Conservation (phyloP, 2,329 filamentous ascomycete species). For the Colletotrichum chlorophyti region DNA sequence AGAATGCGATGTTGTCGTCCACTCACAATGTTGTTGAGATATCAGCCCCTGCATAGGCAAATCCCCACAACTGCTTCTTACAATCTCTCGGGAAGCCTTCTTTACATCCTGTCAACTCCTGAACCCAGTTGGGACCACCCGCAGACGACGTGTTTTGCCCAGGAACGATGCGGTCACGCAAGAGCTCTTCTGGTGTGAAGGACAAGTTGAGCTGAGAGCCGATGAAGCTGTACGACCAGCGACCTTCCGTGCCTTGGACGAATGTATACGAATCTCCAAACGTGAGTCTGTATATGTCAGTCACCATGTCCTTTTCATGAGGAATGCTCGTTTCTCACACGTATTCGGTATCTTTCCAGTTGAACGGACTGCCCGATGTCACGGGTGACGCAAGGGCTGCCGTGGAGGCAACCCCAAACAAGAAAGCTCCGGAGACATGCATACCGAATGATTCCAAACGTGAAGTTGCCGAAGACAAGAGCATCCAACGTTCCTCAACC, state of each 20-base stretch:
- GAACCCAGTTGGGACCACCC: conserved; percentile 62
- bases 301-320: background rate
- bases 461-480: background rate
- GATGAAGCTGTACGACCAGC: conserved; percentile 59
- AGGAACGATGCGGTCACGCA: conserved; percentile 53
- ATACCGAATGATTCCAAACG: background rate
- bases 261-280: conserved; percentile 61
- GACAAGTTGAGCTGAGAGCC: conserved; percentile 55
- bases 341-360: conserved; percentile 33
- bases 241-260: conserved; percentile 59
- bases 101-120: conserved; percentile 57
- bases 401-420: background rate
- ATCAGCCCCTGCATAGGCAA: conserved; percentile 61
- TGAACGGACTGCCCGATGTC: background rate
- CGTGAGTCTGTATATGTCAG: conserved; percentile 41
- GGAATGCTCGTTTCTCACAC: conserved; percentile 28
- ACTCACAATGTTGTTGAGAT: conserved; percentile 29
- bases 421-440: background rate
- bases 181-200: conserved; percentile 50
- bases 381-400: background rate
- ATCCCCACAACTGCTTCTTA: conserved; percentile 59
- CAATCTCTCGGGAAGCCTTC: conserved; percentile 51
- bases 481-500: background rate
- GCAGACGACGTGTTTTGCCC: conserved; percentile 57
- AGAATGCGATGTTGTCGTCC: no score